These are phyloP conservation scores for Brassica rapa DNA, from an alignment of 345 rosid genomes.

Conservation along the genomic window DNA sequence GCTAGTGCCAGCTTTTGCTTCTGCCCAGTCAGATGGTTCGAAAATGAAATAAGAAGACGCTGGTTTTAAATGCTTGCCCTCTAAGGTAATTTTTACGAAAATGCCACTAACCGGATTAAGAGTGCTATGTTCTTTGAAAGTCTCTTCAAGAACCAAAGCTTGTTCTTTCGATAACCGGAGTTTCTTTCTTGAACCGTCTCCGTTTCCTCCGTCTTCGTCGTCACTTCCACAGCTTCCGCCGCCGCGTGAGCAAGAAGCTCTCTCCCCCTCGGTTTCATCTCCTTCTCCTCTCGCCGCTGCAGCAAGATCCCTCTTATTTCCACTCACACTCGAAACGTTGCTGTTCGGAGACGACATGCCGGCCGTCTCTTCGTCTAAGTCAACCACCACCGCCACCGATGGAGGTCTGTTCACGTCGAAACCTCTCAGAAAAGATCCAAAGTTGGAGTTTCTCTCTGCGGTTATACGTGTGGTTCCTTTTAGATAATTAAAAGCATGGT, in stretches of 20 bases:
- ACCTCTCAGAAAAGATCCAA: conserved; percentile 50
- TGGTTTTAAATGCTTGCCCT: not conserved
- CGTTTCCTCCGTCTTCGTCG: conserved; percentile 66
- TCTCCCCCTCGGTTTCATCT: conserved; percentile 64
- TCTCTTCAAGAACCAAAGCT: conserved; percentile 77
- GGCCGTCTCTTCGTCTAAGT: conserved; percentile 51
- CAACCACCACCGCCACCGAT: conserved; percentile 18
- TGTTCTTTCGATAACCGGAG: conserved; percentile 81
- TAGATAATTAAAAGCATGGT: not conserved
- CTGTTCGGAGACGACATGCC: conserved; percentile 82
- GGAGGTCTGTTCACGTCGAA: conserved; percentile 64
- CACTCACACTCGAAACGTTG: conserved; percentile 68
- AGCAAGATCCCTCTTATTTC: conserved; percentile 66
- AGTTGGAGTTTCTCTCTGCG: conserved; percentile 50
- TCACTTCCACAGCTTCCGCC: conserved; percentile 62
- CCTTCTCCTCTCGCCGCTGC: conserved; percentile 31
- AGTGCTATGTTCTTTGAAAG: conserved; percentile 81
- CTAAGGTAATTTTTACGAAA: not conserved
- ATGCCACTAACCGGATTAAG: conserved; percentile 63
- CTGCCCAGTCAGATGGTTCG: conserved; percentile 43
- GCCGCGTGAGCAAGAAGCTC: conserved; percentile 61
- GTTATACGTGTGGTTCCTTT: not conserved
- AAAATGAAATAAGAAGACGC: too few species aligned
- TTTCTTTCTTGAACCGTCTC: conserved; percentile 75
- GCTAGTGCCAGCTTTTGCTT: conserved; percentile 77